Conservation (phyloP, 2,329 filamentous ascomycete genomes). For the Penicillium sp. region DNA sequence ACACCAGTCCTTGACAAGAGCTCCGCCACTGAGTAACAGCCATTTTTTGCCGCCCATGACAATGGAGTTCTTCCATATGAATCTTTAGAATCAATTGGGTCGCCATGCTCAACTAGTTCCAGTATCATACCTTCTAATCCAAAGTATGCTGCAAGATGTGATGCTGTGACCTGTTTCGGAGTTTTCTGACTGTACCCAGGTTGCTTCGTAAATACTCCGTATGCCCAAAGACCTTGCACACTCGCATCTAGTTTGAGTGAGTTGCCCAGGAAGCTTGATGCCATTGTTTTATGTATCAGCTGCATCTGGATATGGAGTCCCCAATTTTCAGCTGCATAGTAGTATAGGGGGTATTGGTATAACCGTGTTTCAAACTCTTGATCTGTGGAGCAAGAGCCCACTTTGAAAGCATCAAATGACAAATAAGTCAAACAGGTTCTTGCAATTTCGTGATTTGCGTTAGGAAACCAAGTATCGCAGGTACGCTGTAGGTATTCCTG, state of each 20-base stretch:
- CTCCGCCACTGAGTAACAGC: not conserved
- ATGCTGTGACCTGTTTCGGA: not conserved
- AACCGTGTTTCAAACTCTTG: not conserved
- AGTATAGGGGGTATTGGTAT: not conserved
- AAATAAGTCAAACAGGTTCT: not conserved
- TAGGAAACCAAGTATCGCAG: conserved; percentile 10
- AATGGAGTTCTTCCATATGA: not conserved
- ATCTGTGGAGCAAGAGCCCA: not conserved
- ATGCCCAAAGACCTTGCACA: too few relatives aligned
- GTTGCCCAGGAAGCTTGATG: too few relatives aligned
- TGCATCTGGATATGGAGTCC: not conserved
- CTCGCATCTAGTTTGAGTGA: too few relatives aligned
- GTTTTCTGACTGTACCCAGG: not conserved
- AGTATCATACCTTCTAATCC: not conserved
- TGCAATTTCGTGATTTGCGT: not conserved
- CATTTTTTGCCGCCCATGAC: not conserved
- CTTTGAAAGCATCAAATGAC: not conserved
- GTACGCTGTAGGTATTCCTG: conserved; percentile 37
- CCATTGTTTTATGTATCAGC: too few relatives aligned
- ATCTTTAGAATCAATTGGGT: not conserved
- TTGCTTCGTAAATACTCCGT: not conserved
- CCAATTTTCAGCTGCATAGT: not conserved
- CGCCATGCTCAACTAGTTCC: not conserved
- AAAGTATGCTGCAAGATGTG: not conserved
- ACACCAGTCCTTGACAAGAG: not conserved